Evolutionary conservation across 352 stramenopile genomes (phyloP).

Genomic region (Phytophthora melonis): DNA sequence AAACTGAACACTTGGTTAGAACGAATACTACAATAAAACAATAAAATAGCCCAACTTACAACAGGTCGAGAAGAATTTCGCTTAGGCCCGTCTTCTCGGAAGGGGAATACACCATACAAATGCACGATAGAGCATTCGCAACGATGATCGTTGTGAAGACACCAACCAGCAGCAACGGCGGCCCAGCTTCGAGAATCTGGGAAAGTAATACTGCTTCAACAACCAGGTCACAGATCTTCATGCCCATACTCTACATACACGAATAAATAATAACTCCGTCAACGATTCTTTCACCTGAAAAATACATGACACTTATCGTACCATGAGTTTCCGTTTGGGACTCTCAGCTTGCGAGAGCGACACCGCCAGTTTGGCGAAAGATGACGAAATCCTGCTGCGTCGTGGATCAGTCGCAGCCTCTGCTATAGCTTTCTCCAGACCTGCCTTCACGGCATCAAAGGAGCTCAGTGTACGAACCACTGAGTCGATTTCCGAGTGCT

Average conservation of each 20-base stretch:
- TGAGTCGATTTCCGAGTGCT: no score
- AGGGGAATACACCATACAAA: conserved; percentile 5
- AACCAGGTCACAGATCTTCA: conserved; percentile 3
- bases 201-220: not conserved
- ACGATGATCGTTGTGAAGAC: conserved; percentile 5
- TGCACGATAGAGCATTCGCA: not conserved
- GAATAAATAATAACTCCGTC: no score
- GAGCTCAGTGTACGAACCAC: not conserved
- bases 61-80: conserved; percentile 5
- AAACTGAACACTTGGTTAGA: not conserved
- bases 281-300: no score
- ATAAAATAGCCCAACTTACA: conserved; percentile 1
- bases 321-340: conserved; percentile 6
- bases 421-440: not conserved
- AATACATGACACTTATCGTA: not conserved
- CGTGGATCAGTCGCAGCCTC: not conserved
- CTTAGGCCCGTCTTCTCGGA: not conserved
- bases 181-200: conserved; percentile 5
- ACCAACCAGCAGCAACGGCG: not conserved
- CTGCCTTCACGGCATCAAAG: conserved; percentile 2
- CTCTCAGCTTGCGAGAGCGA: not conserved
- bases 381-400: not conserved
- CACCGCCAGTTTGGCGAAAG: not conserved
- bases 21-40: no score
- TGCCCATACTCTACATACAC: not conserved